Evolutionary conservation across 2,329 filamentous ascomycete genomes (phyloP).

Genomic region (Cladosporium sp.): DNA sequence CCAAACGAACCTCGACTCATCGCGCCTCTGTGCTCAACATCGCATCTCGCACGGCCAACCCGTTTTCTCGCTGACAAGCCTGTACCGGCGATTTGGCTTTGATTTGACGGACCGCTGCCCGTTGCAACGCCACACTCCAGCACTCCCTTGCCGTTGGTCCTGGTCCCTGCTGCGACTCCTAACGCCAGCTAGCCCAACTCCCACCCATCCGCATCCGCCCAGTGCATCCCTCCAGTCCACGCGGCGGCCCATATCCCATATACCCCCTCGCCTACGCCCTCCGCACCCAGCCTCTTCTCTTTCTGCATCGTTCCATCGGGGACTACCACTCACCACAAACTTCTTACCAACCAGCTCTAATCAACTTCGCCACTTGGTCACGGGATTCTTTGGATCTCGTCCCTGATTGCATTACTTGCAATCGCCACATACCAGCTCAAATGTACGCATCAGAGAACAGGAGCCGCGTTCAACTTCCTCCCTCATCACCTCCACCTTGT

Average conservation of each 20-base stretch:
- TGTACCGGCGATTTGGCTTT: conserved; percentile 9
- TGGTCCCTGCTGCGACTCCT: conserved; percentile 12
- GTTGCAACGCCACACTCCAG: conserved; percentile 6
- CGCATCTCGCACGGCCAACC: conserved; percentile 11
- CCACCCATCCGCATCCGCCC: not conserved
- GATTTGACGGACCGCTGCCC: conserved; percentile 16
- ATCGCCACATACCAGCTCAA: conserved; percentile 14
- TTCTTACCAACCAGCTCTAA: conserved; percentile 16
- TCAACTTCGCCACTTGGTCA: not conserved
- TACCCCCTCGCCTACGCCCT: conserved; percentile 17
- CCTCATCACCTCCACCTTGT: conserved; percentile 15
- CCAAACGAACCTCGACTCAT: not conserved
- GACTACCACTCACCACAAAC: conserved; percentile 1
- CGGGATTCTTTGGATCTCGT: conserved; percentile 19
- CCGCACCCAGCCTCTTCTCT: conserved; percentile 14
- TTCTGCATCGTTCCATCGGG: conserved; percentile 18
- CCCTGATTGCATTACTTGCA: conserved; percentile 15
- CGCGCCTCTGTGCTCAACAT: not conserved
- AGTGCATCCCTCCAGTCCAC: not conserved
- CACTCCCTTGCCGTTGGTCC: conserved; percentile 5
- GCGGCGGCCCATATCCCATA: conserved; percentile 10
- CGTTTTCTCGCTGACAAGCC: conserved; percentile 10
- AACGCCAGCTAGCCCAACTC: conserved; percentile 14
- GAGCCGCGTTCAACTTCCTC: conserved; percentile 17
- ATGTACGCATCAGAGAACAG: conserved; percentile 19